Evolutionary conservation across 2,329 filamentous ascomycete genomes (phyloP).

Genomic region (Herpotrichia juniperi): DNA sequence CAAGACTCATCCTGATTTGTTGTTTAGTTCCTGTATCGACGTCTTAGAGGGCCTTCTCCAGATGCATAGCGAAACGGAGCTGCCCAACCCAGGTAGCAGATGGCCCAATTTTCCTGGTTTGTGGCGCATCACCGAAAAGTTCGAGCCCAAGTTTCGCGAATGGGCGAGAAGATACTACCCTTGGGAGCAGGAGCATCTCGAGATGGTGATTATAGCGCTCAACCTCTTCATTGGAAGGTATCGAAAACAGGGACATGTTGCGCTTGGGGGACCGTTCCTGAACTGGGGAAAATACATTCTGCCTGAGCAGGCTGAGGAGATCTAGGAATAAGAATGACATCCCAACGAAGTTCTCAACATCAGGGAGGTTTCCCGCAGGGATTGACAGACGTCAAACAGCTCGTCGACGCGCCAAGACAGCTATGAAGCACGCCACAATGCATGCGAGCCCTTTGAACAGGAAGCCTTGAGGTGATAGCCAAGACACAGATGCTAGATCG

Average conservation of each 20-base stretch:
- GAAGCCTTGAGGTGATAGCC: constrained; percentile 5
- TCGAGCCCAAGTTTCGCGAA: constrained; percentile 8
- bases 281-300: constrained; percentile 25
- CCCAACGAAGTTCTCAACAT: too few relatives aligned
- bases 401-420: constrained; percentile 17
- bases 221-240: constrained; percentile 38
- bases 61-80: constrained; percentile 29
- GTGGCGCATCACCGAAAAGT: constrained; percentile 9
- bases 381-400: constrained; percentile 17
- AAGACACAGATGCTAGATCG: not conserved
- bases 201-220: constrained; percentile 31
- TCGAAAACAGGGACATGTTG: constrained; percentile 30
- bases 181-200: constrained; percentile 23
- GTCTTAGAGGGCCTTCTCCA: constrained; percentile 31
- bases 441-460: not conserved
- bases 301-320: not conserved
- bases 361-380: not conserved
- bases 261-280: constrained; percentile 26
- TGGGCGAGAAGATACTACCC: constrained; percentile 26
- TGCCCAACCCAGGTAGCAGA: constrained; percentile 3
- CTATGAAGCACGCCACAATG: not conserved
- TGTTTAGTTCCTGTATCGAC: constrained; percentile 22
- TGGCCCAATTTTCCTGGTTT: not conserved
- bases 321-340: too few relatives aligned
- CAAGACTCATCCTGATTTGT: not conserved